phyloP scores from a whole-genome alignment of 179 eudicot genomes.

The Beta corolliflora region DNA sequence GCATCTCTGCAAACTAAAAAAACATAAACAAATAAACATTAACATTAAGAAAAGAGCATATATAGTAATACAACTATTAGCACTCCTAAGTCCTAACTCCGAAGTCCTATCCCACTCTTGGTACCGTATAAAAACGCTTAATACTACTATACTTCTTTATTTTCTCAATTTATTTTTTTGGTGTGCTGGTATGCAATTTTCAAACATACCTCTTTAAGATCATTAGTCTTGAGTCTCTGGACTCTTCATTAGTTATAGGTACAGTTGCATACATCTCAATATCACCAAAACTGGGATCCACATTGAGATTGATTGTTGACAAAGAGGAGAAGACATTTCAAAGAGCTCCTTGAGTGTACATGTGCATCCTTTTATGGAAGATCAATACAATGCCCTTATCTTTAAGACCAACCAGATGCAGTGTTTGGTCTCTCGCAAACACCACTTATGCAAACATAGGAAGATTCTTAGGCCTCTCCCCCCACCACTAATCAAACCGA shows the following conservation, averaged over 20 bases:
- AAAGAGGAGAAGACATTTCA: background rate
- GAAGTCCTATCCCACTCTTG: too few relatives aligned
- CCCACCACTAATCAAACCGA: background rate
- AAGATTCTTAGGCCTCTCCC: background rate
- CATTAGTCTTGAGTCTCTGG: background rate
- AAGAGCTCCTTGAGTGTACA: background rate
- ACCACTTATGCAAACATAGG: background rate
- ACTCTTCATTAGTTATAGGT: too few relatives aligned
- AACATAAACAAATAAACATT: background rate
- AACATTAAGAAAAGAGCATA: background rate
- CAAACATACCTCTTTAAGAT: background rate
- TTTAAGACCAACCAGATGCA: background rate
- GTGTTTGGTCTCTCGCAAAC: too few relatives aligned
- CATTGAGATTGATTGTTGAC: background rate
- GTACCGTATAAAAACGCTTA: background rate
- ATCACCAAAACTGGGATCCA: background rate
- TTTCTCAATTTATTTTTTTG: background rate
- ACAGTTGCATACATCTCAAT: background rate
- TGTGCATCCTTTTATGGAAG: background rate
- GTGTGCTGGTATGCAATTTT: background rate
- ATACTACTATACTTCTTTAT: background rate
- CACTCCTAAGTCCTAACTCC: too few relatives aligned
- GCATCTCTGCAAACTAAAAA: slow-evolving; percentile 37
- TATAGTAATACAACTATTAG: background rate
- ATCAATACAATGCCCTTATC: background rate